Percentiles rank a stretch among this genome's conserved stretches.
Evolutionary conservation across 148 eudicot genomes (phyloP).

Genomic region (Bassia scoparia): DNA sequence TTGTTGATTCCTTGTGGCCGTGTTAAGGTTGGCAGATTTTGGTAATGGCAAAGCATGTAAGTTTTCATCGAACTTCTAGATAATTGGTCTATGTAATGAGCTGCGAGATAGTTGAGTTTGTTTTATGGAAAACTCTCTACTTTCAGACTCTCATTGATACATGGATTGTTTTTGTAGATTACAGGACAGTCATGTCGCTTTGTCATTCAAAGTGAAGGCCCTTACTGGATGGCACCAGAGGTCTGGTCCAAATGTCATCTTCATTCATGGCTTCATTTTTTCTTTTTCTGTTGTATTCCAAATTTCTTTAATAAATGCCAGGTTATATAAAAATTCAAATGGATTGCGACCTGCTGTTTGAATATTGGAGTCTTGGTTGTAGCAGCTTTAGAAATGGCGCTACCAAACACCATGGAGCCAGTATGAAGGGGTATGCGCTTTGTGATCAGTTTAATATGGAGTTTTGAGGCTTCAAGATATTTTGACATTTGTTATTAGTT

Average conservation of each 20-base stretch:
- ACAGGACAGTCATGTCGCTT: slow-evolving; percentile 85
- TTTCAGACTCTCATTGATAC: neutral
- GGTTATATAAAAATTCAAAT: slow-evolving; percentile 74
- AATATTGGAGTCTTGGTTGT: slow-evolving; percentile 97
- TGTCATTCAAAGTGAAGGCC: slow-evolving; percentile 94
- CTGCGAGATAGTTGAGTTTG: neutral
- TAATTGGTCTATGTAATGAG: slow-evolving; percentile 6
- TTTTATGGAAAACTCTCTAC: slow-evolving; percentile 2
- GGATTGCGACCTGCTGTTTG: slow-evolving; percentile 83
- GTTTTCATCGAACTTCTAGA: slow-evolving; percentile 23
- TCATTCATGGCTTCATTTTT: neutral
- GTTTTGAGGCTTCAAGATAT: too few relatives aligned
- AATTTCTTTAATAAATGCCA: slow-evolving; percentile 25
- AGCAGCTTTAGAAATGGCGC: slow-evolving; percentile 95
- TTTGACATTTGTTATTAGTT: too few relatives aligned
- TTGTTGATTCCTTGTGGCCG: slow-evolving; percentile 95
- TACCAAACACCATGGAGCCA: slow-evolving; percentile 94
- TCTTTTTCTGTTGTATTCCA: slow-evolving; percentile 16
- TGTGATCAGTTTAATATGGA: neutral
- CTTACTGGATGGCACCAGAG: slow-evolving; percentile 99
- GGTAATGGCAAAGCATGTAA: slow-evolving; percentile 99
- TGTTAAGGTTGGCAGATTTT: slow-evolving; percentile 90
- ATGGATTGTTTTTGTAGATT: slow-evolving; percentile 48
- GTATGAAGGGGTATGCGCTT: slow-evolving; percentile 84
- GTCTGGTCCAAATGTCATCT: slow-evolving; percentile 34